Conservation (phyloP, 495 filamentous ascomycete species). For the Penicillium robsamsonii region DNA sequence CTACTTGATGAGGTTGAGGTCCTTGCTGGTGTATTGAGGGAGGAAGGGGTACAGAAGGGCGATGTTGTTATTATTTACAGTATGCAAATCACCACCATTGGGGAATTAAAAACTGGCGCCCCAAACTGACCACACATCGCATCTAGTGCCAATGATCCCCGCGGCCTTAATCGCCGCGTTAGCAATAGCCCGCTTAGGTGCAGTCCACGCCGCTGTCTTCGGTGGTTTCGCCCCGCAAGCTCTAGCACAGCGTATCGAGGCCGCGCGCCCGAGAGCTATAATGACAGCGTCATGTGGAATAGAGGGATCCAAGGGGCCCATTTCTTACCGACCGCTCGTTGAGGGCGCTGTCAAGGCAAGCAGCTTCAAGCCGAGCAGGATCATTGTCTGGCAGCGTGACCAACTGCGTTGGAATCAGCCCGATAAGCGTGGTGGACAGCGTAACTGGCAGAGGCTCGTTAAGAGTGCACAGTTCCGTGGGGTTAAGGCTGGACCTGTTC, state of each 20-base stretch:
- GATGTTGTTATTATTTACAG: constrained; percentile 95
- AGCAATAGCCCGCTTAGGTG: constrained; percentile 76
- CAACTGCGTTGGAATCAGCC: constrained; percentile 70
- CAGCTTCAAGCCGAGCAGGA: constrained; percentile 60
- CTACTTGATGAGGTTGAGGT: constrained; percentile 80
- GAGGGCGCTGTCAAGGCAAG: constrained; percentile 62
- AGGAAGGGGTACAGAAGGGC: constrained; percentile 80
- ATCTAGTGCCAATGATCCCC: constrained; percentile 90
- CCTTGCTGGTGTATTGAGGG: constrained; percentile 76
- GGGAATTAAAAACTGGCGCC: background rate
- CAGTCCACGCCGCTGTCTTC: constrained; percentile 89
- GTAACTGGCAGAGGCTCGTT: constrained; percentile 76
- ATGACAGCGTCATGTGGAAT: constrained; percentile 92
- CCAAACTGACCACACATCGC: constrained; percentile 2
- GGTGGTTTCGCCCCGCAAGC: constrained; percentile 82
- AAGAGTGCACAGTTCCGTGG: constrained; percentile 63
- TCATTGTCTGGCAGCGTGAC: constrained; percentile 77
- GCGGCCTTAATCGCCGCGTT: constrained; percentile 81
- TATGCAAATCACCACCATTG: constrained; percentile 35
- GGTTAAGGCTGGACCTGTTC: constrained; percentile 66
- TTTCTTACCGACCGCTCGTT: constrained; percentile 68
- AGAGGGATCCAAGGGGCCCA: constrained; percentile 76
- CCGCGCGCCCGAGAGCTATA: constrained; percentile 68
- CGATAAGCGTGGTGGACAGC: constrained; percentile 60
- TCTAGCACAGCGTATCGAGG: constrained; percentile 85